Percentiles rank a stretch among this genome's conserved stretches.
Conservation (phyloP, 2,329 filamentous ascomycete genomes). For the Didymella pinodella region DNA sequence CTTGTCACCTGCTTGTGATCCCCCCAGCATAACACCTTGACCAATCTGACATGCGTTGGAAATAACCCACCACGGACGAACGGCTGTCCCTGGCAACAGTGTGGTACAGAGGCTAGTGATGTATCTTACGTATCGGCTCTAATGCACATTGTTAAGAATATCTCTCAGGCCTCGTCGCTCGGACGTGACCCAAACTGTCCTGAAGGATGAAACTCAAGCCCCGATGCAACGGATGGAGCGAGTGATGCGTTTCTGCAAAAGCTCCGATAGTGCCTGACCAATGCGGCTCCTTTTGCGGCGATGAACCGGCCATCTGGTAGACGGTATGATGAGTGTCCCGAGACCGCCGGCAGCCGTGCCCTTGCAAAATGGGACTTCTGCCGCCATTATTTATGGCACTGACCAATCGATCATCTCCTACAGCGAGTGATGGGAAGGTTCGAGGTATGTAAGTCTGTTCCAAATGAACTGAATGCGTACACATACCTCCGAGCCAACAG, state of each 20-base stretch:
- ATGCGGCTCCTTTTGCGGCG: neutral
- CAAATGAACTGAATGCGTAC: neutral
- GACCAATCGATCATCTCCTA: neutral
- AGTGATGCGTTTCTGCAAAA: neutral
- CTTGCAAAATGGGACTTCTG: neutral
- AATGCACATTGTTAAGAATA: neutral
- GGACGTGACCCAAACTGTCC: neutral
- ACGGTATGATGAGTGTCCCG: neutral
- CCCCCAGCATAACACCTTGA: neutral
- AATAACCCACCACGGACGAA: neutral
- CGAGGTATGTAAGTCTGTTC: neutral
- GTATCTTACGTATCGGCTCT: neutral
- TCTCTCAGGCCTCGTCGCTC: neutral
- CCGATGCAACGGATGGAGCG: neutral
- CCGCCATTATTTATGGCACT: neutral
- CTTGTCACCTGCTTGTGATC: constrained; percentile 1
- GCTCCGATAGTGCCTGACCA: neutral
- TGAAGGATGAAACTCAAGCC: neutral
- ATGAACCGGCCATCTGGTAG: neutral
- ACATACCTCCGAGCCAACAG: neutral
- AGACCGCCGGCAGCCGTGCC: neutral
- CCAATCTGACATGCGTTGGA: neutral
- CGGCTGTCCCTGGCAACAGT: neutral
- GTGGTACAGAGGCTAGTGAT: constrained; percentile 7
- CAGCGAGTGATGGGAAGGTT: neutral